Base-by-base conservation (phyloP, 2,329 filamentous ascomycete species). In the Pseudogymnoascus sp. region DNA sequence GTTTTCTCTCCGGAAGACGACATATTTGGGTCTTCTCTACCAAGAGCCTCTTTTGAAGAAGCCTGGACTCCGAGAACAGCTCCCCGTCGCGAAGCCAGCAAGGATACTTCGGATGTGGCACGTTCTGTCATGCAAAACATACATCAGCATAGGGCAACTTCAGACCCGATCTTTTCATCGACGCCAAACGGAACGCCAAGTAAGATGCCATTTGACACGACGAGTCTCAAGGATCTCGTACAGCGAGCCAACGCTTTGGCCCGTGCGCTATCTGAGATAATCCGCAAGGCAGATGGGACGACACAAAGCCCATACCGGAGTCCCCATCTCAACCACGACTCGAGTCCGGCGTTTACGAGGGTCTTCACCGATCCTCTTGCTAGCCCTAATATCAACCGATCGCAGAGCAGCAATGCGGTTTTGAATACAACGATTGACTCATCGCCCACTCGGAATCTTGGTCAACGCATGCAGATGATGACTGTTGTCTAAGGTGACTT, bases 1-100 rank as follows among this genome's bases (percentile, higher is more conserved):
- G 85, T 88, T 26, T 86, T 88, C 67, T 82, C 82, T 1, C 83
- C 84, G 0, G 86, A 87, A 5, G 86, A 88, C 64, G 85, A 88
- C 69, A 86, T 88, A 14, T 88, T 88, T 72, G 85, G 72, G 33
- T 75, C 69, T 61, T 67, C 67, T 59, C 59, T 33, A 4, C 50
- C 50, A 56, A 31, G 50, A 13, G 14, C 24, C 10, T 59, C 53
- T n/a, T 42, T 61, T 26, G 59, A 61, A 26, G 59, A 42, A 16
- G 50, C 16, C 29, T n/a, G 33, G 16, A n/a, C 59, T 16, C 16
- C 59, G 11, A 35, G 50, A 56, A 21, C 50, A 33, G 50, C 10
- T 56, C 50, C 50, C 13, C n/a, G 16, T 50, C 69, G 68, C 6
- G 68, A 69, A 31, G 70, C 69, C 4, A 70, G 63, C 29, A 67